A percentile compares a stretch with the other conserved stretches of the same genome.
Evolutionary conservation across 1,284 basidiomycete species (phyloP).

Genomic region (Volvariella surrecta): DNA sequence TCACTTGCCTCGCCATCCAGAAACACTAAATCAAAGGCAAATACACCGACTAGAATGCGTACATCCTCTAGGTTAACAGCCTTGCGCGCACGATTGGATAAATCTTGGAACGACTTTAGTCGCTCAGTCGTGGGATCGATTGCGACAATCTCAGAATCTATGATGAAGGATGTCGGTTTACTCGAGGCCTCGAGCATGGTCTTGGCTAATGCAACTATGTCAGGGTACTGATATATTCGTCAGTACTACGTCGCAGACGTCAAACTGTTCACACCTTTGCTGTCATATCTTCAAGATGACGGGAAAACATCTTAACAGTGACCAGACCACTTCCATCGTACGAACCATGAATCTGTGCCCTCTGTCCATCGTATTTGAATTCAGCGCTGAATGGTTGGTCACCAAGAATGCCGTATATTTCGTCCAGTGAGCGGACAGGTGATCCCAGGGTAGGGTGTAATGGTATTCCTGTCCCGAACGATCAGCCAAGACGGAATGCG

Average conservation of each 20-base stretch:
- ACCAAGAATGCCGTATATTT: constrained; percentile 71
- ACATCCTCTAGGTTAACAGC: constrained; percentile 78
- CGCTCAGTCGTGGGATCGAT: constrained; percentile 59
- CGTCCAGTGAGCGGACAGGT: constrained; percentile 77
- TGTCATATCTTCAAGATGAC: constrained; percentile 91
- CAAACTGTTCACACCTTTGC: constrained; percentile 45
- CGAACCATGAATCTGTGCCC: constrained; percentile 76
- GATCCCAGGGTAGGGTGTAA: constrained; percentile 72
- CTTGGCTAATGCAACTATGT: constrained; percentile 59
- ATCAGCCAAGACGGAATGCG: constrained; percentile 22
- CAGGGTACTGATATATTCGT: constrained; percentile 65
- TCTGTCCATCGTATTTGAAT: constrained; percentile 83
- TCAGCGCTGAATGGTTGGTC: constrained; percentile 70
- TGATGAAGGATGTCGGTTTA: constrained; percentile 66
- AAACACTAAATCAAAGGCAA: constrained; percentile 89
- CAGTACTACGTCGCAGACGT: constrained; percentile 1
- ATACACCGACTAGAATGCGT: constrained; percentile 78
- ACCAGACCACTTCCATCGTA: constrained; percentile 32
- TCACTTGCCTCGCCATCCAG: constrained; percentile 48
- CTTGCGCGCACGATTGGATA: constrained; percentile 82
- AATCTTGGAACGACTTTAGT: constrained; percentile 77
- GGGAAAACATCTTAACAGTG: constrained; percentile 72
- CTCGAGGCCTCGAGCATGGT: constrained; percentile 33
- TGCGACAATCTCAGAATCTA: constrained; percentile 81
- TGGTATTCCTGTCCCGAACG: constrained; percentile 44